Evolutionary conservation across 2,329 filamentous ascomycete genomes (phyloP).

Genomic region (Bipolaris bicolor): DNA sequence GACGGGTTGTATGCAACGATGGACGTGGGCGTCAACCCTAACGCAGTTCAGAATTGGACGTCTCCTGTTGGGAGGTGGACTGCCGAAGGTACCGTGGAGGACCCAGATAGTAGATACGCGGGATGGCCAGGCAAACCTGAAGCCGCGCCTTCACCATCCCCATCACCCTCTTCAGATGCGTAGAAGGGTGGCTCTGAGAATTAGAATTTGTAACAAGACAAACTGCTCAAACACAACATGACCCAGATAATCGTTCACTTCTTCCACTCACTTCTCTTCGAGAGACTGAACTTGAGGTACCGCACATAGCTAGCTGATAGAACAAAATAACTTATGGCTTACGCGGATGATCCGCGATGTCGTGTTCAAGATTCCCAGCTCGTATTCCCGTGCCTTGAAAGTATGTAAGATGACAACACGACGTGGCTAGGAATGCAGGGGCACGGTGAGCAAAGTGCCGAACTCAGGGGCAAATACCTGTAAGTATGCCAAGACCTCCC

Average conservation of each 20-base stretch:
- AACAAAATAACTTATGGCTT: background rate
- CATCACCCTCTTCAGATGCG: no score
- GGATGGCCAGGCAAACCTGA: conserved; percentile 33
- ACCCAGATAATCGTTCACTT: no score
- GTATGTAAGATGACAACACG: background rate
- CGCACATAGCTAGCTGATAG: no score
- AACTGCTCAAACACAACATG: no score
- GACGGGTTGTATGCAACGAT: conserved; percentile 42
- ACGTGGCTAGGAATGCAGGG: background rate
- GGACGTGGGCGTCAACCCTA: conserved; percentile 42
- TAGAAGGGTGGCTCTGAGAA: no score
- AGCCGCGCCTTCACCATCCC: no score
- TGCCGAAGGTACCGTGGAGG: conserved; percentile 31
- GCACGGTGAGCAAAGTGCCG: background rate
- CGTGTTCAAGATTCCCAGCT: background rate
- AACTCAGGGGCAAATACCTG: background rate
- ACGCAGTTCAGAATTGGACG: conserved; percentile 30
- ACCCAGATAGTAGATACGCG: conserved; percentile 32
- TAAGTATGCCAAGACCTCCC: background rate
- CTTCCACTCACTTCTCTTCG: no score
- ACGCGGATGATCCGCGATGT: background rate
- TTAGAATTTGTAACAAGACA: no score
- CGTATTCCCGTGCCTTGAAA: background rate
- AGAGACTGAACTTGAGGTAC: no score
- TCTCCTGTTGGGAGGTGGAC: conserved; percentile 43